These are phyloP conservation scores for Lepiota venenata DNA, from an alignment of 768 basidiomycete species.

Conservation along the genomic window DNA sequence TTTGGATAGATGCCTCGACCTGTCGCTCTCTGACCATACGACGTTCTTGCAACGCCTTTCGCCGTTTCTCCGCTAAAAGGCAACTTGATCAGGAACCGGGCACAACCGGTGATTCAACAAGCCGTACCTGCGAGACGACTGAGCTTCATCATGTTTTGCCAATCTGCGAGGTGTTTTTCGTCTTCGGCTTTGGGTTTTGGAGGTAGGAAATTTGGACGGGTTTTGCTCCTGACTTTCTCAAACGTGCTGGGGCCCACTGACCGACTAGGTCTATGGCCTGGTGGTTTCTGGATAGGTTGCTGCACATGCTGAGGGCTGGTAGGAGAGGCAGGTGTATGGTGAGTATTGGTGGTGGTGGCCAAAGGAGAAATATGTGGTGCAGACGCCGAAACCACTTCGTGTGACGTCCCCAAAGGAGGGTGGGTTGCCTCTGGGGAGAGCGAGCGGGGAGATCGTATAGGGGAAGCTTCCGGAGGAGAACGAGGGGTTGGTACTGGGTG, in stretches of 20 bases:
- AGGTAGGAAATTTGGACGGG: conserved; percentile 81
- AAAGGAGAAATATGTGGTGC: conserved; percentile 6
- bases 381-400: conserved; percentile 9
- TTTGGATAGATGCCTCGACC: conserved; percentile 64
- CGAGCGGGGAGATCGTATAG: conserved; percentile 11
- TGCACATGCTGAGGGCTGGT: conserved; percentile 13
- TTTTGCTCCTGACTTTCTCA: conserved; percentile 80
- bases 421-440: conserved; percentile 7
- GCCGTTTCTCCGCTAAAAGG: conserved; percentile 65
- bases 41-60: conserved; percentile 58
- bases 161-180: conserved; percentile 77
- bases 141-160: conserved; percentile 85
- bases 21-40: conserved; percentile 60
- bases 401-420: background rate
- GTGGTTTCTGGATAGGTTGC: conserved; percentile 21
- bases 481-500: background rate
- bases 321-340: conserved; percentile 14
- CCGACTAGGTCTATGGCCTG: conserved; percentile 41
- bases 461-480: conserved; percentile 6
- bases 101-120: background rate
- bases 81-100: conserved; percentile 1
- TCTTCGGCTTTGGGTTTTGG: conserved; percentile 80
- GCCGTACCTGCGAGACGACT: conserved; percentile 70
- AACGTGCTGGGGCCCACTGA: conserved; percentile 67
- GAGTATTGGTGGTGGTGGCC: conserved; percentile 12